Base-by-base conservation (phyloP, 768 basidiomycete genomes). In the Kwoniella sp. region DNA sequence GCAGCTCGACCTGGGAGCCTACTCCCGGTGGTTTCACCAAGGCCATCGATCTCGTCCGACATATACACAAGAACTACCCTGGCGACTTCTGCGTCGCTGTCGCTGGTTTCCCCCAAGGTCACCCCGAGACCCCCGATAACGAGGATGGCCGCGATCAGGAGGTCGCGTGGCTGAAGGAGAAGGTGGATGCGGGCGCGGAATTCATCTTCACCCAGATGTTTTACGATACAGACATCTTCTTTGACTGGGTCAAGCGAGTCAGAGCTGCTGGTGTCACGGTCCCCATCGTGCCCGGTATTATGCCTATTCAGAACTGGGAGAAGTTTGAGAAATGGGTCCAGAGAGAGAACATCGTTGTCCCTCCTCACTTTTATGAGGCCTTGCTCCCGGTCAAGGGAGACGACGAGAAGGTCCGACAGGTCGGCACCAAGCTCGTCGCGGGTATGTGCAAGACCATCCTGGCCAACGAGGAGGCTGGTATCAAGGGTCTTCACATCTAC, bases 121-220 rank as follows among this genome's bases (percentile, higher is more conserved):
- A 85, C 62, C 80, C 81, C 0, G 86, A 84, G 40, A 66, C 65
- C 3, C 55, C 66, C 5, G 85, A 90, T 63, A 81, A 81, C 34
- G 82, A 80, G 25, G 71, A 73, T 19, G 63, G 53, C 4, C 17
- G 43, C 26, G 37, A 59, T 5, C 81, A 81, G 46, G 92, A 96
- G 74, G 84, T 95, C 76, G 75, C 79, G 53, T 92, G 81, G 73
- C 79, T 95, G 58, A 93, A 93, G 76, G 84, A 87, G 59, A 96
- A 96, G 75, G 77, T 92, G 53, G 90, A 93, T 59, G 87, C 84
- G 9, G 91, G 92, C 32, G 87, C 85, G 56, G 80, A 83, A 70
- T 88, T 93, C 77, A 95, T 96, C 75, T 95, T 96, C 78, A 95
- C 92, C 0, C 92, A 96, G 75, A 90, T 96, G 89, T 96, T 96